Evolutionary conservation across 768 basidiomycete genomes (phyloP).

Genomic region (Wakefieldia striispora): DNA sequence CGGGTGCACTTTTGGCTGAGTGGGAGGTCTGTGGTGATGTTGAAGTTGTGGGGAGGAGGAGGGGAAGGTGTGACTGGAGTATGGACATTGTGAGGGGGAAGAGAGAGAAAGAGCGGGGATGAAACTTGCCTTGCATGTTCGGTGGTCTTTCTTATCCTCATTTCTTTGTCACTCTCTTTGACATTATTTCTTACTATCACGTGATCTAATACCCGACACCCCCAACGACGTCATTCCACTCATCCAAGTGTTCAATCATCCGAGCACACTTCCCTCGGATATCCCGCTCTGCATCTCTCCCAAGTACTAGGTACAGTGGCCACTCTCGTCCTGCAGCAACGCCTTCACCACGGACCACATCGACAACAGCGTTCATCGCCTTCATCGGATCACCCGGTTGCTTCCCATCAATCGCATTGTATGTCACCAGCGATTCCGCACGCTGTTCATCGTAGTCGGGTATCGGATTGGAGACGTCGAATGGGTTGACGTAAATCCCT

Average conservation of each 20-base stretch:
- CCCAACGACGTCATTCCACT: slow-evolving; percentile 51
- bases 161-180: background rate
- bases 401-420: slow-evolving; percentile 38
- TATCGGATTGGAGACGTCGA: slow-evolving; percentile 41
- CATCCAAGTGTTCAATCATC: slow-evolving; percentile 46
- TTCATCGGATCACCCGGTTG: slow-evolving; percentile 58
- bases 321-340: slow-evolving; percentile 42
- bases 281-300: slow-evolving; percentile 52
- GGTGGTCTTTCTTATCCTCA: slow-evolving; percentile 11
- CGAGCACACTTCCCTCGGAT: slow-evolving; percentile 46
- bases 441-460: slow-evolving; percentile 49
- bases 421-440: slow-evolving; percentile 29
- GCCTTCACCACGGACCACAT: slow-evolving; percentile 50
- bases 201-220: slow-evolving; percentile 34
- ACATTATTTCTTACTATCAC: slow-evolving; percentile 11
- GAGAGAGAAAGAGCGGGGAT: slow-evolving; percentile 1
- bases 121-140: slow-evolving; percentile 22
- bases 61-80: slow-evolving; percentile 16
- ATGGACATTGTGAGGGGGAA: background rate
- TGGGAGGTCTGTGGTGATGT: slow-evolving; percentile 15
- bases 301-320: slow-evolving; percentile 49
- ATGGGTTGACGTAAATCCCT: slow-evolving; percentile 45
- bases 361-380: slow-evolving; percentile 49
- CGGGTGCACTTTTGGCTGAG: slow-evolving; percentile 32
- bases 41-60: slow-evolving; percentile 25